Conservation (phyloP, 2,329 filamentous ascomycete genomes). For the Colletotrichum zoysiae region DNA sequence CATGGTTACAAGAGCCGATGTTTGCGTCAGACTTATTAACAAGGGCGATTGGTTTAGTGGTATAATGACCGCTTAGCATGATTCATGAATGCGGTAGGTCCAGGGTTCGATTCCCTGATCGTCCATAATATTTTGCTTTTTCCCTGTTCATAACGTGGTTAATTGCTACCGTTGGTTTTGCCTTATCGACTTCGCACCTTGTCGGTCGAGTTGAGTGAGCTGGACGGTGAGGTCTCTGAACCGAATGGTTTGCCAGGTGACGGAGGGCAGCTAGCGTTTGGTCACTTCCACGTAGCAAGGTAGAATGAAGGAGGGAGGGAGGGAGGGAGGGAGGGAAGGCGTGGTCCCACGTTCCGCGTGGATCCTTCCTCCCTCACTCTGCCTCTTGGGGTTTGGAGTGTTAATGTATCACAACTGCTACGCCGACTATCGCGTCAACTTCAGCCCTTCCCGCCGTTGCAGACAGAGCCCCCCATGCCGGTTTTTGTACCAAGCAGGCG, state of each 20-base stretch:
- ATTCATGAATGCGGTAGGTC: not conserved
- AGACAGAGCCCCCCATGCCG: constrained; percentile 34
- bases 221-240: not conserved
- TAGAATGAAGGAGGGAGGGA: too few species aligned
- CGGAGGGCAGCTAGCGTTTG: too few species aligned
- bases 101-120: not conserved
- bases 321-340: too few species aligned
- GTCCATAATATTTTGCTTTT: not conserved
- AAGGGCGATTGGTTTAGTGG: not conserved
- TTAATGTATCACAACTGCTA: constrained; percentile 29
- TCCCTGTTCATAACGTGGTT: not conserved
- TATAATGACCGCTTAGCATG: constrained; percentile 3
- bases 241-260: not conserved
- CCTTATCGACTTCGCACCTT: not conserved
- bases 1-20: not conserved
- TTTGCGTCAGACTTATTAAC: not conserved
- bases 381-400: constrained; percentile 8
- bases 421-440: not conserved
- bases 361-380: too few species aligned
- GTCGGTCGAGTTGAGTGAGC: too few species aligned
- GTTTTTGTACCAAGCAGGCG: not conserved
- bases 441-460: constrained; percentile 21
- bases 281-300: too few species aligned
- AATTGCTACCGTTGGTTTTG: not conserved
- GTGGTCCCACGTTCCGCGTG: not conserved